phyloP scores from a whole-genome alignment of 495 filamentous ascomycete species.

The Trichocladium uniseriatum region DNA sequence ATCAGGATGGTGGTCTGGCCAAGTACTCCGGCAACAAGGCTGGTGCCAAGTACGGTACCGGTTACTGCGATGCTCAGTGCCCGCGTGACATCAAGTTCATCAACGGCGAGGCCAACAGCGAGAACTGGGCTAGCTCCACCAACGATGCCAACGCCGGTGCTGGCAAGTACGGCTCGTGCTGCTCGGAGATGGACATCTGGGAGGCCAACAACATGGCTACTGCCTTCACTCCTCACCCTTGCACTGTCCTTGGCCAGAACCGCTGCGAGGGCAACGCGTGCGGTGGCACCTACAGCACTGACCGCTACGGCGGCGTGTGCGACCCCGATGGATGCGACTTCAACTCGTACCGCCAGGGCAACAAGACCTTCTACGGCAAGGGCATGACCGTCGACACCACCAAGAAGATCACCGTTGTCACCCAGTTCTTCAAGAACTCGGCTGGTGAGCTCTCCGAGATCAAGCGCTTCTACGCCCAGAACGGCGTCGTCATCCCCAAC shows the following conservation, averaged over 20 bases:
- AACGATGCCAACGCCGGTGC: constrained; percentile 52
- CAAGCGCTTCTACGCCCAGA: constrained; percentile 63
- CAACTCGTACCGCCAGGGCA: constrained; percentile 63
- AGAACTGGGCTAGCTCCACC: constrained; percentile 49
- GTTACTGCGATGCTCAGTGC: constrained; percentile 54
- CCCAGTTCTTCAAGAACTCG: constrained; percentile 51
- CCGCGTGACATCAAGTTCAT: constrained; percentile 46
- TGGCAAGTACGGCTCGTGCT: constrained; percentile 57
- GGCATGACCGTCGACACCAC: constrained; percentile 55
- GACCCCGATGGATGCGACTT: constrained; percentile 69
- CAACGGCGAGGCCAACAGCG: constrained; percentile 47
- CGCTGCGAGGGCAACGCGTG: constrained; percentile 45
- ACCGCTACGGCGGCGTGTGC: constrained; percentile 51
- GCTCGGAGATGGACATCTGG: constrained; percentile 68
- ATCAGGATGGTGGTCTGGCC: constrained; percentile 43
- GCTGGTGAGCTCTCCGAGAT: constrained; percentile 52
- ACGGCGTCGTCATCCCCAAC: constrained; percentile 52
- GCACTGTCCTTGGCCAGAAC: constrained; percentile 45
- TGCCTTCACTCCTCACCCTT: constrained; percentile 59
- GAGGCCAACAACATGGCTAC: constrained; percentile 60
- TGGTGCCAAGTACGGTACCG: constrained; percentile 49
- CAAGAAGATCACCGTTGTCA: constrained; percentile 62
- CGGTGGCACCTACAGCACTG: constrained; percentile 42
- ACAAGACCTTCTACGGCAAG: constrained; percentile 52
- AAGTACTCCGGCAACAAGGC: constrained; percentile 48